Conservation (phyloP, 129 eudicot species). For the Cynara cardunculus region DNA sequence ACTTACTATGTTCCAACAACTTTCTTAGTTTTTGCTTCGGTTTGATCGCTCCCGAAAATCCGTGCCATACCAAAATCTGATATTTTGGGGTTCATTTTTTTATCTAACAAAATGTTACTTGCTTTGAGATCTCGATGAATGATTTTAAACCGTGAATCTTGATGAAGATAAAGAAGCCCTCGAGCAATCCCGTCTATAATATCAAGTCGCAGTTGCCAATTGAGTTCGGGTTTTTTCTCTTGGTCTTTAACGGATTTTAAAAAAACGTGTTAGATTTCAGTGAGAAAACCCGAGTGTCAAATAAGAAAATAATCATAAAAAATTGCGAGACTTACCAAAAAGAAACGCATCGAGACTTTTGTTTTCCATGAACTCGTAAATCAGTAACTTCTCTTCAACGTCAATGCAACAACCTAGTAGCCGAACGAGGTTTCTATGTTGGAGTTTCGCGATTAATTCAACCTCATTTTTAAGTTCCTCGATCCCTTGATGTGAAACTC, state of each 20-base stretch:
- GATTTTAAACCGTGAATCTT: neutral
- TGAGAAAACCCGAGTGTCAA: neutral
- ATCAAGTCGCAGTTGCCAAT: neutral
- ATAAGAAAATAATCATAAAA: too few relatives aligned
- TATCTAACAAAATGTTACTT: conserved; percentile 14
- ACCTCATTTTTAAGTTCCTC: conserved; percentile 71
- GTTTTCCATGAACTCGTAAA: conserved; percentile 62
- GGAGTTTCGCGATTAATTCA: conserved; percentile 51
- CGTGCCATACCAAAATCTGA: conserved; percentile 47
- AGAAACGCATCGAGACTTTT: conserved; percentile 55
- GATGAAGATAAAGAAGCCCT: neutral
- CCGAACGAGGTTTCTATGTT: conserved; percentile 67
- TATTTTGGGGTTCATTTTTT: conserved; percentile 36
- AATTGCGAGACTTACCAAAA: too few relatives aligned
- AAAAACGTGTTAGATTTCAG: neutral
- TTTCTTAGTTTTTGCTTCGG: conserved; percentile 13
- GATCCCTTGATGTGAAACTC: conserved; percentile 55
- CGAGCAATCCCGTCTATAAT: neutral
- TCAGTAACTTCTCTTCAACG: conserved; percentile 54
- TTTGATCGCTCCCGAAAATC: conserved; percentile 23
- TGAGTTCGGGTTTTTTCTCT: neutral
- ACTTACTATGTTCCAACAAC: conserved; percentile 23
- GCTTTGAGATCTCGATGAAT: neutral
- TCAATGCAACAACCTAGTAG: conserved; percentile 63
- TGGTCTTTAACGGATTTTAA: neutral